Conservation (phyloP, 2,329 filamentous ascomycete species). For the Aspergillus phoenicis region DNA sequence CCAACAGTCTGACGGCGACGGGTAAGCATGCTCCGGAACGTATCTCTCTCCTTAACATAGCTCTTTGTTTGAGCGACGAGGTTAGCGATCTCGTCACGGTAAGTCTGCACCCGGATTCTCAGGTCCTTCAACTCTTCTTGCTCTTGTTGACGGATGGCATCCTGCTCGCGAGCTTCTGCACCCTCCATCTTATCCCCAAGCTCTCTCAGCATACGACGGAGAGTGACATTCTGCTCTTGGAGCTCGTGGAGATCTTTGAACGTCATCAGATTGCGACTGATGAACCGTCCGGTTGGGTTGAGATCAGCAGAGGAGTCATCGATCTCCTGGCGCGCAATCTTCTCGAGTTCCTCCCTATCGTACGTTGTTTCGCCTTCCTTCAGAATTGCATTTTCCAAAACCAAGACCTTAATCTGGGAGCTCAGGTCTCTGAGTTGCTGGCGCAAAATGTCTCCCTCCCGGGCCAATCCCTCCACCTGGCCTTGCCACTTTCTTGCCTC, state of each 20-base stretch:
- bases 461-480: conserved; percentile 63
- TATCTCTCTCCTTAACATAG: conserved; percentile 93
- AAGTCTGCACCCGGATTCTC: conserved; percentile 72
- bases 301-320: conserved; percentile 72
- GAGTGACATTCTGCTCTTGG: conserved; percentile 82
- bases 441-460: conserved; percentile 75
- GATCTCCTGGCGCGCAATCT: conserved; percentile 74
- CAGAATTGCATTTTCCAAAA: conserved; percentile 77
- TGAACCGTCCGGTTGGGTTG: conserved; percentile 83
- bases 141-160: conserved; percentile 57
- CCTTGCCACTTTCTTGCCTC: conserved; percentile 76
- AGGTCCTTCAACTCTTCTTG: conserved; percentile 73
- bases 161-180: conserved; percentile 72
- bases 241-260: conserved; percentile 85
- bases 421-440: conserved; percentile 88
- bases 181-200: conserved; percentile 89
- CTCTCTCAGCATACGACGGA: conserved; percentile 79
- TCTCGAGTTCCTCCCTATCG: conserved; percentile 74
- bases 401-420: conserved; percentile 84
- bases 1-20: conserved; percentile 66
- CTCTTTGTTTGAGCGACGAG: conserved; percentile 84
- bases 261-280: conserved; percentile 83
- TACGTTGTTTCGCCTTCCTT: conserved; percentile 78
- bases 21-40: conserved; percentile 93
- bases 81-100: conserved; percentile 80